A percentile compares a stretch with the other conserved stretches of the same genome.
These are phyloP conservation scores for Cicer cuneatum DNA, from an alignment of 306 rosid species.

Conservation along the genomic window DNA sequence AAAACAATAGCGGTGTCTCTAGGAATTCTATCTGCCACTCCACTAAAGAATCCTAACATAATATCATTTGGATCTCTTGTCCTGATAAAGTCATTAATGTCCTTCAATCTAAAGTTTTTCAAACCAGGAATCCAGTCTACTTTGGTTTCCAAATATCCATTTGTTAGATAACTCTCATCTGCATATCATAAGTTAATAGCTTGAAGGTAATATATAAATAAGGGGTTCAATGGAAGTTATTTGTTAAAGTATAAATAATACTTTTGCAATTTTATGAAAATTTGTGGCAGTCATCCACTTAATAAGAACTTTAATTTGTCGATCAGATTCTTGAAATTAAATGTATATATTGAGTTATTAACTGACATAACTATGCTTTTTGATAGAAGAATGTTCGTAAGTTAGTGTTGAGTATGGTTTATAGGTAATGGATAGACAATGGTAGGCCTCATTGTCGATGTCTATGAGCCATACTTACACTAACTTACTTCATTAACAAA, in stretches of 20 bases:
- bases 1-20: constrained; percentile 17
- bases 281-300: background rate
- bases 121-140: constrained; percentile 42
- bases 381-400: too few species aligned
- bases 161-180: constrained; percentile 43
- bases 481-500: too few species aligned
- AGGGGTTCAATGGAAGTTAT: background rate
- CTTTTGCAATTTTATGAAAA: background rate
- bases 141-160: constrained; percentile 38
- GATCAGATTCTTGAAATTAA: too few species aligned
- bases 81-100: background rate
- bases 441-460: too few species aligned
- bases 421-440: too few species aligned
- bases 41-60: background rate
- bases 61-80: constrained; percentile 36
- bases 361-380: too few species aligned
- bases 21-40: background rate
- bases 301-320: too few species aligned
- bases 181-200: constrained; percentile 11
- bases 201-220: background rate
- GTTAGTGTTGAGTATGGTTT: too few species aligned
- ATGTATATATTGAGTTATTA: too few species aligned
- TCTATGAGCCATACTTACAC: too few species aligned
- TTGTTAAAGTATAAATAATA: background rate
- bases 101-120: constrained; percentile 38